Base-by-base conservation (phyloP, 495 filamentous ascomycete genomes). In the Neurospora intermedia region DNA sequence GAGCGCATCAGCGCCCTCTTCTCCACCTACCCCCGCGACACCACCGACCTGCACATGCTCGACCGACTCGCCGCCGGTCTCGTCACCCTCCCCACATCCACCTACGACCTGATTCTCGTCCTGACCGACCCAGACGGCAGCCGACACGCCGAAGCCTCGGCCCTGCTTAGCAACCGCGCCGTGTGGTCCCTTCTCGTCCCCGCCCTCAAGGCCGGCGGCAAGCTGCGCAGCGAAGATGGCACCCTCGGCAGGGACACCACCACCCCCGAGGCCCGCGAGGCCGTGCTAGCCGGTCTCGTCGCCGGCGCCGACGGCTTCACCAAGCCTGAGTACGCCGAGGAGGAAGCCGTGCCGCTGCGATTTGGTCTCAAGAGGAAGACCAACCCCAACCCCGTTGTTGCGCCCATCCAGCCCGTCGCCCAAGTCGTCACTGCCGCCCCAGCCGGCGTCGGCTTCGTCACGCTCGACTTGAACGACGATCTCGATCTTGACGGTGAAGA, bases 1-100 rank as follows among this genome's bases (percentile, higher is more conserved):
- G 81, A 83, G 71, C 82, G 81, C 70, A 76, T 88, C 70, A 79
- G 76, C 73, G 70, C 78, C 69, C 82, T 87, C 72, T 80, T 88
- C 70, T 69, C 83, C 20, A 84, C 89, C 45, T 77, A 74, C 82
- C 88, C 93, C 79, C 91, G 93, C 77, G 81, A 84, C 72, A 83
- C 85, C 43, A 94, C 93, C 69, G 96, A 99, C 79, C 86, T 99
- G 46, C 96, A 98, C 80, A 99, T 99, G 96, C 92, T 99, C 71
- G 96, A 99, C 83, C 93, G 96, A 41, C 87, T 99, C 20, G 89
- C 93, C 1, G 87, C 92, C 46, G 93, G 93, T 70, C 87, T 98
- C 48, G 92, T 96, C 70, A 81, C 88, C 5, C 90, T 99, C 6
- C 93, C 96, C 3, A 72, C 86, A 15, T 79, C 87, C 38, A 93